Percentiles rank a stretch among this genome's conserved stretches.
Evolutionary conservation across 179 eudicot genomes (phyloP).

Genomic region (Heliamphora pulchella): DNA sequence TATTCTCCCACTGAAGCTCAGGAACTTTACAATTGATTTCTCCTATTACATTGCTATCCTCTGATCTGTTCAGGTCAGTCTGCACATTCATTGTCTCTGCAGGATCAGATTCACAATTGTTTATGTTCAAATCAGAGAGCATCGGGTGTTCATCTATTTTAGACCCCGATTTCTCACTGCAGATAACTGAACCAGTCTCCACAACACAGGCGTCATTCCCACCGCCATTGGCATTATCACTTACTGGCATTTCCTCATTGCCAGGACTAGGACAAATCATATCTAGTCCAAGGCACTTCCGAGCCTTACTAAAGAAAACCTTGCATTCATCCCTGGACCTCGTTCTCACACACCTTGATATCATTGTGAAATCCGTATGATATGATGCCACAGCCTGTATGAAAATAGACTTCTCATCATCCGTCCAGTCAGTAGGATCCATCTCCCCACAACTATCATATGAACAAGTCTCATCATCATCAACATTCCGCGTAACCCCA

Average conservation of each 20-base stretch:
- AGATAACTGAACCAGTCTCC: conserved; percentile 46
- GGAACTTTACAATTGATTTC: conserved; percentile 24
- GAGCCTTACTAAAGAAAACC: conserved; percentile 75
- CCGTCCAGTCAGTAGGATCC: conserved; percentile 81
- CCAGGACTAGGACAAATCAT: conserved; percentile 30
- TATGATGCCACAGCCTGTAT: conserved; percentile 62
- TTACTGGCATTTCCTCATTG: conserved; percentile 20
- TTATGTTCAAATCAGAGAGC: conserved; percentile 21
- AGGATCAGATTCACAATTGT: conserved; percentile 31
- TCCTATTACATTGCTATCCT: conserved; percentile 27
- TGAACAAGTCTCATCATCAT: conserved; percentile 61
- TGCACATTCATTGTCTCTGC: conserved; percentile 20
- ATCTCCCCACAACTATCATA: conserved; percentile 90
- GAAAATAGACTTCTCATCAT: conserved; percentile 75
- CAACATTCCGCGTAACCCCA: conserved; percentile 47
- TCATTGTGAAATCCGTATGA: conserved; percentile 72
- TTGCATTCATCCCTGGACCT: conserved; percentile 77
- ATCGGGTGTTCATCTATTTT: conserved; percentile 47
- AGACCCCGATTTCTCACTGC: conserved; percentile 43
- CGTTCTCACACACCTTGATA: conserved; percentile 65
- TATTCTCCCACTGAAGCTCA: conserved; percentile 23
- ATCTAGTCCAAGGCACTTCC: conserved; percentile 79
- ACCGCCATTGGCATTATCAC: conserved; percentile 48
- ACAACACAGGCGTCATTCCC: conserved; percentile 63
- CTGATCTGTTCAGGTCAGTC: conserved; percentile 27